Base-by-base conservation (phyloP, 139 green algal species). In the Haematococcus lacustris region DNA sequence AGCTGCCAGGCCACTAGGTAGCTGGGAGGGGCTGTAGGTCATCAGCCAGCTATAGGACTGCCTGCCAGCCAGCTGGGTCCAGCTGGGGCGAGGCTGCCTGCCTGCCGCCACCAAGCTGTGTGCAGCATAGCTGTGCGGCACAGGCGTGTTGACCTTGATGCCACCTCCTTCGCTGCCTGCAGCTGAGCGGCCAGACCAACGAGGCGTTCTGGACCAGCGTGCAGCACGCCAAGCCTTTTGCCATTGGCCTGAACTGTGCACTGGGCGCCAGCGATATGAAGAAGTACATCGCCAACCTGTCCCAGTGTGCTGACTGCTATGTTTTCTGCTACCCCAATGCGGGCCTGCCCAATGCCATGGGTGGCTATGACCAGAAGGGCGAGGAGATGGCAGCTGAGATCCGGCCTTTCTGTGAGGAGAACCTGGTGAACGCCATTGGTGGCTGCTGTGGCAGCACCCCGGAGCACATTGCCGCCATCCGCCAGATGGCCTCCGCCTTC, bases 151-250 rank as follows among this genome's bases (percentile, higher is more conserved):
- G 21, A 28, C 13, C 47, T 57, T n/a, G n/a, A n/a, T n/a, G n/a
- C 13, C 47, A 57, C 13, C 13, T 21, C 13, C 47, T 57, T 57
- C 21, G 13, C 47, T 65, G 26, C 23, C 2, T 33, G 38, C 63
- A 70, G 63, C 85, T 98, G 77, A 93, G 84, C 60, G 94, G 94
- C 3, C 94, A 98, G 88, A 98, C 94, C 77, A 97, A 97, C 78
- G 94, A 98, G 89, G 94, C 94, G 1, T 98, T 98, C 86, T 98
- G 92, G 93, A 94, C 96, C 88, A 94, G 85, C 76, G 74, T 98
- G 37, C 79, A 51, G 65, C 94, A 98, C 53, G 86, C 91, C 71
- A 93, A 93, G 78, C 94, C 94, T 30, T 82, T 98, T 71, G 94
- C 94, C 0, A 77, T 98, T 34, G 94, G 94, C 32, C 88, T 98